Evolutionary conservation across 805 yeast species (phyloP).

Genomic region (Cyberlindnera amylophila): DNA sequence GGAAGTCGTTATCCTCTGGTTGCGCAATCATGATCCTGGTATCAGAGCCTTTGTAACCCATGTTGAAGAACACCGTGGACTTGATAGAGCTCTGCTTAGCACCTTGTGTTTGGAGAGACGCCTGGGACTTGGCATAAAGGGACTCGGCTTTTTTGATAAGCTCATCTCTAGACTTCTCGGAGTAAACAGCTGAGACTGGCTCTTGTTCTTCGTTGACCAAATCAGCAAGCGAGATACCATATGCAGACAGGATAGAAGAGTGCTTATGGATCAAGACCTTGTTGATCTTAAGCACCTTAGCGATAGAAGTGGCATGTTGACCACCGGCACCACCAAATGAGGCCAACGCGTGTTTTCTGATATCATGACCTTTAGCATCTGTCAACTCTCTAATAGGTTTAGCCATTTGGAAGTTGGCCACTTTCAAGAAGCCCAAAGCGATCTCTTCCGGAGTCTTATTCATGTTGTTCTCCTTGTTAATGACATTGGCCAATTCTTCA

Average conservation of each 20-base stretch:
- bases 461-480: conserved; percentile 33
- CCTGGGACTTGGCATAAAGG: conserved; percentile 12
- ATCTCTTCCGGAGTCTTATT: conserved; percentile 39
- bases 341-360: conserved; percentile 40
- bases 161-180: conserved; percentile 19
- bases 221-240: conserved; percentile 42
- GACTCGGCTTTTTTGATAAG: conserved; percentile 10
- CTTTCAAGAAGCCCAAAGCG: conserved; percentile 43
- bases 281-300: conserved; percentile 37
- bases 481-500: conserved; percentile 33
- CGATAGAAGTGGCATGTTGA: conserved; percentile 42
- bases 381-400: conserved; percentile 44
- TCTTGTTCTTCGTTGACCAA: conserved; percentile 28
- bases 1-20: conserved; percentile 26
- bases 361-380: conserved; percentile 42
- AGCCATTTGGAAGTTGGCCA: conserved; percentile 45
- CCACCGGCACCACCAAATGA: conserved; percentile 52
- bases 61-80: conserved; percentile 33
- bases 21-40: conserved; percentile 37
- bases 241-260: conserved; percentile 45
- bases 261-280: conserved; percentile 42
- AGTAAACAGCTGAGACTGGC: conserved; percentile 26
- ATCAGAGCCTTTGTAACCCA: conserved; percentile 46
- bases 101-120: conserved; percentile 23
- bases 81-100: conserved; percentile 24